phyloP scores from a whole-genome alignment of 75 land plant species.

The Adiantum capillusveneris region DNA sequence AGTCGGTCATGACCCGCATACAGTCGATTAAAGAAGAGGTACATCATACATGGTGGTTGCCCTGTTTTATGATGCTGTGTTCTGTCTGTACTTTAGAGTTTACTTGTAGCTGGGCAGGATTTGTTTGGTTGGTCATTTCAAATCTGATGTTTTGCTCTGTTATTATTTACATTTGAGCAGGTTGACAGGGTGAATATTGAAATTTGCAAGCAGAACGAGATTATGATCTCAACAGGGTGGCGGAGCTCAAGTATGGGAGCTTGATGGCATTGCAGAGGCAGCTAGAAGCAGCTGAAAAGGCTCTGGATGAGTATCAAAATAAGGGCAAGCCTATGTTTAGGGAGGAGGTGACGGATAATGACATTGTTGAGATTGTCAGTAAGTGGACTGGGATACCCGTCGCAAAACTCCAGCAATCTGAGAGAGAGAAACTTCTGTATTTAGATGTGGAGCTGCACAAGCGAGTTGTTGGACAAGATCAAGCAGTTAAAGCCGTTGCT shows the following conservation, averaged over 20 bases:
- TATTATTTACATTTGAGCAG: constrained; percentile 15
- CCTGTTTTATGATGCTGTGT: too few relatives aligned
- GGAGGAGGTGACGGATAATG: constrained; percentile 82
- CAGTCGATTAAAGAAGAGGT: constrained; percentile 74
- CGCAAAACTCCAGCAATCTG: constrained; percentile 82
- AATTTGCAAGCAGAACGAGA: constrained; percentile 86
- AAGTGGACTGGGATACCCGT: constrained; percentile 96
- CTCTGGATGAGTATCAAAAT: constrained; percentile 52
- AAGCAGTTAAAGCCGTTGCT: constrained; percentile 80
- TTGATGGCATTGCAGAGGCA: constrained; percentile 59
- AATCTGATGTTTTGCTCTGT: too few relatives aligned
- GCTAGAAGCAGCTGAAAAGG: constrained; percentile 74
- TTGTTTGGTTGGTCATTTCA: too few relatives aligned
- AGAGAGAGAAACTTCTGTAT: constrained; percentile 68
- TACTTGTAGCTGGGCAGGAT: too few relatives aligned
- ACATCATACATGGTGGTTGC: too few relatives aligned
- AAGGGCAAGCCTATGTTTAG: constrained; percentile 78
- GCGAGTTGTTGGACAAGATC: constrained; percentile 86
- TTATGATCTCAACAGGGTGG: constrained; percentile 80
- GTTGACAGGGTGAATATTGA: constrained; percentile 83
- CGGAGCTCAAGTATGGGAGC: constrained; percentile 88
- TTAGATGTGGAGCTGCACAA: constrained; percentile 86
- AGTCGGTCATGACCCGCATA: constrained; percentile 54
- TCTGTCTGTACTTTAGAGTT: too few relatives aligned
- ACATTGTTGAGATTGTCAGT: constrained; percentile 87